These are phyloP conservation scores for Pichia deserticola DNA, from an alignment of 805 yeast species.

Conservation along the genomic window DNA sequence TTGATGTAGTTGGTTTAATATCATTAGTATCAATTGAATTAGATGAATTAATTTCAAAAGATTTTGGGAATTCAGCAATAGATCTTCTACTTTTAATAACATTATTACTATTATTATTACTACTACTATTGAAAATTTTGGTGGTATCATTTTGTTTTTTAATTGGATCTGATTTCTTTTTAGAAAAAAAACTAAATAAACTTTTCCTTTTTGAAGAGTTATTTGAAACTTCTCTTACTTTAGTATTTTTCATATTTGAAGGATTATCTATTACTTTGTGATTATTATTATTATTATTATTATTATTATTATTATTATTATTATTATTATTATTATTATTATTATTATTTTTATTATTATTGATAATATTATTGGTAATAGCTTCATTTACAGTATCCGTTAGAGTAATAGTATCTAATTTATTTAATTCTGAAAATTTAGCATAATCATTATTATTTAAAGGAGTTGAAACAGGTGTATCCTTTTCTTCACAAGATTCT, in stretches of 20 bases:
- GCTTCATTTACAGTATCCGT: too few relatives aligned
- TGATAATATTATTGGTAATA: too few relatives aligned
- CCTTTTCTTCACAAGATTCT: slow-evolving; percentile 5
- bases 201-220: slow-evolving; percentile 2
- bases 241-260: too few relatives aligned
- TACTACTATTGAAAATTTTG: too few relatives aligned
- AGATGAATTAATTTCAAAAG: not conserved
- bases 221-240: not conserved
- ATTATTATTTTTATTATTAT: not conserved
- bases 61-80: not conserved
- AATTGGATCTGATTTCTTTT: not conserved
- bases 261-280: not conserved
- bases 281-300: not conserved
- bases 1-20: too few relatives aligned
- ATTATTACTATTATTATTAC: too few relatives aligned
- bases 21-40: too few relatives aligned
- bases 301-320: not conserved
- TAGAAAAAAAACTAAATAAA: slow-evolving; percentile 2
- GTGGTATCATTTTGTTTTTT: not conserved
- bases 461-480: slow-evolving; percentile 2
- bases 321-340: not conserved
- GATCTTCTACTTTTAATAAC: too few relatives aligned
- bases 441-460: not conserved
- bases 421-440: not conserved
- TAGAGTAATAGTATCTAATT: too few relatives aligned